A percentile compares a stretch with the other conserved stretches of the same genome.
These are phyloP conservation scores for Blastobotrys malaysiensis DNA, from an alignment of 1,139 yeast genomes.

Conservation along the genomic window DNA sequence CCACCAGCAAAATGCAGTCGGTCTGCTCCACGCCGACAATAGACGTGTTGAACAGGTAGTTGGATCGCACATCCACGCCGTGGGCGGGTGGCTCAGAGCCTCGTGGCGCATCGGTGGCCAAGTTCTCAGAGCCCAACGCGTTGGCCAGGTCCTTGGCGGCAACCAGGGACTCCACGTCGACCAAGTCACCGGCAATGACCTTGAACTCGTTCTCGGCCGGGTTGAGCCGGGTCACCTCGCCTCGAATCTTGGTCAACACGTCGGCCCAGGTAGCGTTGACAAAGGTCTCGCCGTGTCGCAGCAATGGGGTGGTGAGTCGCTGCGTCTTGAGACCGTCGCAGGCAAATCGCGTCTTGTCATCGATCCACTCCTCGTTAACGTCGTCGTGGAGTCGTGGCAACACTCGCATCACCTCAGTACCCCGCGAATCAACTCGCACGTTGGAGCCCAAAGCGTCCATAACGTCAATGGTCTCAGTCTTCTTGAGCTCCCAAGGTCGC, in stretches of 20 bases:
- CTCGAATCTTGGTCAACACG: constrained; percentile 66
- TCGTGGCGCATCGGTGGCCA: constrained; percentile 63
- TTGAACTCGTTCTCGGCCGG: constrained; percentile 71
- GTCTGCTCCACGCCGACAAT: constrained; percentile 79
- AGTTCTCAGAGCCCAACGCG: constrained; percentile 74
- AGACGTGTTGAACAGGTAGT: constrained; percentile 75
- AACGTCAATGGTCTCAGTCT: constrained; percentile 84
- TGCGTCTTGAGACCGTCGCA: constrained; percentile 84
- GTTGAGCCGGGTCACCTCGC: constrained; percentile 51
- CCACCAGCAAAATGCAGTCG: constrained; percentile 71
- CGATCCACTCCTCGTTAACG: constrained; percentile 87
- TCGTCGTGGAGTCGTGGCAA: constrained; percentile 84
- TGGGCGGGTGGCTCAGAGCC: constrained; percentile 56
- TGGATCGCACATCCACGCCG: constrained; percentile 72
- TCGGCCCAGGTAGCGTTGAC: constrained; percentile 85
- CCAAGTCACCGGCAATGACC: constrained; percentile 77
- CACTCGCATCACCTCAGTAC: constrained; percentile 83
- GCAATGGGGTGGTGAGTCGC: constrained; percentile 76
- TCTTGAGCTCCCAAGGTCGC: constrained; percentile 90
- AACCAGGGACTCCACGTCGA: constrained; percentile 78
- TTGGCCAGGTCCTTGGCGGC: constrained; percentile 76
- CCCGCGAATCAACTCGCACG: constrained; percentile 81
- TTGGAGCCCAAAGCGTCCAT: constrained; percentile 80
- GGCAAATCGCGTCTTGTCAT: constrained; percentile 82
- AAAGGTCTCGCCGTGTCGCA: constrained; percentile 66